Evolutionary conservation across 768 basidiomycete species (phyloP).

Genomic region (Leucocoprinus birnbaumii): DNA sequence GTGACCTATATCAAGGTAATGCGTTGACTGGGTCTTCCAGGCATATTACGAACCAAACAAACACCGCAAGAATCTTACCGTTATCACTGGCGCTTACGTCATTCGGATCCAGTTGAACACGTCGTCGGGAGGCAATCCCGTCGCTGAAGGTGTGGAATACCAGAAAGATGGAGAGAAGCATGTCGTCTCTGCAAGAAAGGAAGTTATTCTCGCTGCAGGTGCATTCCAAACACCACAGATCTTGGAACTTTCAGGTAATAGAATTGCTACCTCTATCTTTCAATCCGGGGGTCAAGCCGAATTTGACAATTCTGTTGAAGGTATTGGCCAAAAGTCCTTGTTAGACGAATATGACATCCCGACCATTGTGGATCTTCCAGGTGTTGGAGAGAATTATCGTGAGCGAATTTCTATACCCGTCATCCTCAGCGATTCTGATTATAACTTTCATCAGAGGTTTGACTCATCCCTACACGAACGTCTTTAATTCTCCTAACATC

Average conservation of each 20-base stretch:
- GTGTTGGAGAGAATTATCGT: constrained; percentile 11
- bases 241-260: constrained; percentile 27
- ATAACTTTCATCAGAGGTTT: constrained; percentile 7
- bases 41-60: constrained; percentile 16
- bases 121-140: constrained; percentile 43
- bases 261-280: too few relatives aligned
- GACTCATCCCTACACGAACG: neutral
- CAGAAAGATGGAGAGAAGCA: constrained; percentile 24
- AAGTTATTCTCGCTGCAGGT: constrained; percentile 54
- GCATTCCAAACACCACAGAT: constrained; percentile 25
- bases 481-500: neutral
- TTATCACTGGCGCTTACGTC: constrained; percentile 22
- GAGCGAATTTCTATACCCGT: neutral
- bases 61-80: constrained; percentile 17
- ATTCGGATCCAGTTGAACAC: constrained; percentile 29
- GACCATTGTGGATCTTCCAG: constrained; percentile 3
- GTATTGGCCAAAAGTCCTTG: neutral
- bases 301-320: neutral
- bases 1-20: neutral
- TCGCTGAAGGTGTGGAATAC: constrained; percentile 31
- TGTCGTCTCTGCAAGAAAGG: constrained; percentile 37
- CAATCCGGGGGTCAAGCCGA: neutral
- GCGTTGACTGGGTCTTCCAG: neutral
- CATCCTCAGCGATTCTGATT: neutral
- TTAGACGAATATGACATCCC: constrained; percentile 5